Evolutionary conservation across 2,329 filamentous ascomycete genomes (phyloP).

Genomic region (Parastagonospora avenae): DNA sequence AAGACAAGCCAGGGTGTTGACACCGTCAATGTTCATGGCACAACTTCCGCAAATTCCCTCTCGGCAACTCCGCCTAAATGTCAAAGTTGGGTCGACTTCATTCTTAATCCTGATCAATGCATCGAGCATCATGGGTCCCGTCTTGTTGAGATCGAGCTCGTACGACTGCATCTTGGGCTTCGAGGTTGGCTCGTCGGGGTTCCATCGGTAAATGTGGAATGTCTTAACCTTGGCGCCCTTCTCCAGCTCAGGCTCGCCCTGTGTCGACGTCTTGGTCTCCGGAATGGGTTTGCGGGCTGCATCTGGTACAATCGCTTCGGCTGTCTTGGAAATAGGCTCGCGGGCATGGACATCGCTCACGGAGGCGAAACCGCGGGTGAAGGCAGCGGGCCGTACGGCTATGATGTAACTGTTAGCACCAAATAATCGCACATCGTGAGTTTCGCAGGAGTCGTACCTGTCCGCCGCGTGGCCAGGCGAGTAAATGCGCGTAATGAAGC

Average conservation of each 20-base stretch:
- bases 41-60: slow-evolving; percentile 99
- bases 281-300: slow-evolving; percentile 41
- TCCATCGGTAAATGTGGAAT: slow-evolving; percentile 99
- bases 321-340: slow-evolving; percentile 41
- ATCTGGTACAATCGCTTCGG: slow-evolving; percentile 36
- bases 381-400: slow-evolving; percentile 44
- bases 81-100: slow-evolving; percentile 94
- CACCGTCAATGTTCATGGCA: slow-evolving; percentile 99
- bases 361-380: slow-evolving; percentile 47
- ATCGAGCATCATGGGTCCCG: slow-evolving; percentile 97
- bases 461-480: slow-evolving; percentile 45
- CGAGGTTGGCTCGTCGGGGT: slow-evolving; percentile 85
- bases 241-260: slow-evolving; percentile 64
- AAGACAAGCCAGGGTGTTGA: slow-evolving; percentile 95
- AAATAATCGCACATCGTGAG: slow-evolving; percentile 22
- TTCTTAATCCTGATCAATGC: slow-evolving; percentile 99
- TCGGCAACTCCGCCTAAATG: slow-evolving; percentile 92
- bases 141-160: slow-evolving; percentile 96
- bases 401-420: slow-evolving; percentile 28
- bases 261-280: slow-evolving; percentile 62
- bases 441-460: slow-evolving; percentile 32
- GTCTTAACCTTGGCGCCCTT: slow-evolving; percentile 76
- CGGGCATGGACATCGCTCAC: slow-evolving; percentile 40
- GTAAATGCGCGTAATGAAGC: slow-evolving; percentile 45
- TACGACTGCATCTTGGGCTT: slow-evolving; percentile 98